phyloP scores from a whole-genome alignment of 2,329 filamentous ascomycete genomes.

The Apiospora malaysiana region DNA sequence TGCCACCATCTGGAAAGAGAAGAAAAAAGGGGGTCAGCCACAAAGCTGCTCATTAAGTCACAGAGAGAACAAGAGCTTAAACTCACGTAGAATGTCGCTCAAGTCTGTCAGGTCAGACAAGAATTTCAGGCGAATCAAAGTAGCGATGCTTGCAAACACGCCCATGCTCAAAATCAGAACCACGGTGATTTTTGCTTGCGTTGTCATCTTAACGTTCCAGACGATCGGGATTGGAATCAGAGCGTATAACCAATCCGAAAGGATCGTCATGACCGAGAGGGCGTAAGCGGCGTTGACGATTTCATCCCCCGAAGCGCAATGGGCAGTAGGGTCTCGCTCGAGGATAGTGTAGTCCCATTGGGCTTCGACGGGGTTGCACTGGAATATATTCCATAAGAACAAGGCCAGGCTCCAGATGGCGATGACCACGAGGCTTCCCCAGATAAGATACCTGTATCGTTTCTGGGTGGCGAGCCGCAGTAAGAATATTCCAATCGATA shows the following conservation, averaged over 20 bases:
- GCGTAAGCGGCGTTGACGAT: conserved; percentile 57
- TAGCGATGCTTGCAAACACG: conserved; percentile 61
- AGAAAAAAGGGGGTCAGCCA: not conserved
- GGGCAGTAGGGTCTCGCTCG: conserved; percentile 36
- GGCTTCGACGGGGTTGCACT: conserved; percentile 52
- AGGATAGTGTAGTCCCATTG: conserved; percentile 60
- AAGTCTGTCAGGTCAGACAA: conserved; percentile 51
- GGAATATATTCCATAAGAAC: conserved; percentile 55
- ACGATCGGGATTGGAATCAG: conserved; percentile 60
- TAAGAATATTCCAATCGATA: conserved; percentile 60
- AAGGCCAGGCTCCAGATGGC: conserved; percentile 52
- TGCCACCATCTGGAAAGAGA: conserved; percentile 49
- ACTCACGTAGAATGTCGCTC: conserved; percentile 56
- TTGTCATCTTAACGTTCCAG: conserved; percentile 60
- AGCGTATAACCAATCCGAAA: conserved; percentile 62
- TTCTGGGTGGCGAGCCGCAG: conserved; percentile 52
- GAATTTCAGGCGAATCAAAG: conserved; percentile 57
- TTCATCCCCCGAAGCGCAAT: conserved; percentile 50
- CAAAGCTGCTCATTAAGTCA: not conserved
- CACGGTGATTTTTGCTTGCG: conserved; percentile 58
- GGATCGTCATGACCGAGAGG: conserved; percentile 56
- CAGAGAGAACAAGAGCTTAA: not conserved
- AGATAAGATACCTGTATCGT: conserved; percentile 55
- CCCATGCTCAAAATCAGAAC: conserved; percentile 55
- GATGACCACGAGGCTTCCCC: conserved; percentile 52